phyloP scores from a whole-genome alignment of 2,329 filamentous ascomycete genomes.

The Rhytidhysteron rufulum region DNA sequence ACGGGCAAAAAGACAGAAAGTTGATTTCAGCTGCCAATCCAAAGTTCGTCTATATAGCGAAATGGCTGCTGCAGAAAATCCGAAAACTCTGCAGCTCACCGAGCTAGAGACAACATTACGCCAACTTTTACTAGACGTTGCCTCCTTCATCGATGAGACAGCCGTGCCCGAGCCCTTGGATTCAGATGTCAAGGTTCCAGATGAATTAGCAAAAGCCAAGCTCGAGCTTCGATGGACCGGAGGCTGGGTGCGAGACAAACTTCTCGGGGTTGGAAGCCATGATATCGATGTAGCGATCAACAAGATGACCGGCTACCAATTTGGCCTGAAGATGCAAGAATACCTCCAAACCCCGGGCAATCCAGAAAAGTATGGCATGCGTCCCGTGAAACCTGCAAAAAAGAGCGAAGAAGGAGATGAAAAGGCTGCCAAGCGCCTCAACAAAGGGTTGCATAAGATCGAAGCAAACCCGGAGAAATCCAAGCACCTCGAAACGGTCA shows the following conservation, averaged over 20 bases:
- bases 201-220: constrained; percentile 43
- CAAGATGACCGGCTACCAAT: constrained; percentile 75
- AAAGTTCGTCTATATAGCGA: constrained; percentile 21
- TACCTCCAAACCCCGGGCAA: constrained; percentile 62
- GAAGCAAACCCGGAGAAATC: constrained; percentile 92
- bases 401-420: constrained; percentile 37
- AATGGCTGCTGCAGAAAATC: constrained; percentile 21
- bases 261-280: constrained; percentile 67
- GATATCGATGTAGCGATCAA: constrained; percentile 87
- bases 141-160: constrained; percentile 58
- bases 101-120: constrained; percentile 69
- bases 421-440: constrained; percentile 59
- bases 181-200: constrained; percentile 36
- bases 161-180: constrained; percentile 21
- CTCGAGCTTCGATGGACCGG: constrained; percentile 72
- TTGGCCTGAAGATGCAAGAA: constrained; percentile 65
- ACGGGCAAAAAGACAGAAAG: constrained; percentile 29
- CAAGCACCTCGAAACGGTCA: constrained; percentile 91
- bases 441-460: constrained; percentile 75
- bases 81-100: constrained; percentile 56
- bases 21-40: constrained; percentile 13
- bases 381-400: constrained; percentile 33
- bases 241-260: constrained; percentile 83
- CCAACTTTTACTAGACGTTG: constrained; percentile 77
- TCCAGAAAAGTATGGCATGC: constrained; percentile 56